Evolutionary conservation across 495 filamentous ascomycete species (phyloP), one percentile per base, ranked within the genome.

Genomic region (Podospora pseudopauciseta): DNA sequence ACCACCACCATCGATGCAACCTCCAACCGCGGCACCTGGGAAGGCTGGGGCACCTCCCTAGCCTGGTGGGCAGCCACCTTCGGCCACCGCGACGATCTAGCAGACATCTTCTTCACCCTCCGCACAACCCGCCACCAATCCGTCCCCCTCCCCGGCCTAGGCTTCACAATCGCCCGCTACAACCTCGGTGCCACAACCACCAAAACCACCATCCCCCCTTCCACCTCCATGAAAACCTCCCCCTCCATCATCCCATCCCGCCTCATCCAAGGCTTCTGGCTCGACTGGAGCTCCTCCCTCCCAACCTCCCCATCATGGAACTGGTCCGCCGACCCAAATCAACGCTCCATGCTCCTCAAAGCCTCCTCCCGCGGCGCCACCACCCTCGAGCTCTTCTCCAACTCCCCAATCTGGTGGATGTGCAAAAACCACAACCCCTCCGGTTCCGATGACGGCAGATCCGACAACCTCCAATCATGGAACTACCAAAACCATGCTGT

Each of bases 331-430:
- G 78, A 80, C 57, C 65, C 67, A 0, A 70, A 71, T 15, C 77
- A 79, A 70, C 73, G 74, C 23, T 60, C 68, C 18, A 80, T 80
- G 78, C 54, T 81, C 23, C 71, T 62, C 56, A 76, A 77, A 57
- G 79, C 79, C 11, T 59, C 67, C n/a, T 71, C 65, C 44, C 65
- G 70, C 5, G 79, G 79, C 32, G 77, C 74, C 5, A 70, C 77
- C 65, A 67, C 71, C 0, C 75, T 81, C 60, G 78, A 81, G 72
- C 67, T 81, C 4, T 81, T 81, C 68, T 78, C 76, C 55, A 80
- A 80, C 65, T 78, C 76, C 11, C 79, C 79, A 13, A 75, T 79
- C 73, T 81, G 79, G 79, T 80, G 78, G 78, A 78, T 76, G 78
- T 73, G 69, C 64, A 71, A 65, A 57, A 80, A 80, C 66, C 75